Base-by-base conservation (phyloP, 176 grass and related monocot genomes). In the Phyllostachys edulis region DNA sequence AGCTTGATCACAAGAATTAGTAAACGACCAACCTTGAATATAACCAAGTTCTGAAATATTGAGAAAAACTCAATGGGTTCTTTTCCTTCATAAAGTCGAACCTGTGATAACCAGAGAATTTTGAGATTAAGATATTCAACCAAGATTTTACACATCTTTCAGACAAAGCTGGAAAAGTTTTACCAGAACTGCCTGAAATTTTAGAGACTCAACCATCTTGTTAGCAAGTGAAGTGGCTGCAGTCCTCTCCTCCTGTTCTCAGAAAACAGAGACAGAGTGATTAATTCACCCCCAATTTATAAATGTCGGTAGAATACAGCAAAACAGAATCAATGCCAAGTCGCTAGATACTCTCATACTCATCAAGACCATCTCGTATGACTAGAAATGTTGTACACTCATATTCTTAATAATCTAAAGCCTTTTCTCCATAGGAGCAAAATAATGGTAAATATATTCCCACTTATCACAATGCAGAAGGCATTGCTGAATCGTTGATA, bases 151-250 rank as follows among this genome's bases (percentile, higher is more conserved):
- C 29, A 54, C 29, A 45, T 52, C 5, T 83, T 73, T 67, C 6
- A 79, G 15, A 69, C 15, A 87, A 75, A 78, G 41, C 61, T 69
- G 24, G 63, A 75, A 80, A 77, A 60, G 61, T 49, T 78, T 85
- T 86, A 98, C 96, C 96, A 88, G 80, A 89, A 82, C 91, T 89
- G 96, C 96, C 81, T 95, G 96, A 66, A 88, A 96, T 86, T 98
- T 98, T 62, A 98, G 73, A 85, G 89, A 92, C 84, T 98, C 96
- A 10, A 94, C 71, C 87, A 96, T 96, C 49, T 90, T 95, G 52
- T 84, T 88, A 82, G 93, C 85, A 81, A 96, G 85, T 89, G 89
- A 92, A 75, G 76, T 90, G 54, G 91, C 91, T 87, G 88, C 57
- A 89, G 75, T 90, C 75, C 89, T 92, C 80, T 98, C 96, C 57